Evolutionary conservation across 805 yeast genomes (phyloP).

Genomic region (Wickerhamiella lipophila): DNA sequence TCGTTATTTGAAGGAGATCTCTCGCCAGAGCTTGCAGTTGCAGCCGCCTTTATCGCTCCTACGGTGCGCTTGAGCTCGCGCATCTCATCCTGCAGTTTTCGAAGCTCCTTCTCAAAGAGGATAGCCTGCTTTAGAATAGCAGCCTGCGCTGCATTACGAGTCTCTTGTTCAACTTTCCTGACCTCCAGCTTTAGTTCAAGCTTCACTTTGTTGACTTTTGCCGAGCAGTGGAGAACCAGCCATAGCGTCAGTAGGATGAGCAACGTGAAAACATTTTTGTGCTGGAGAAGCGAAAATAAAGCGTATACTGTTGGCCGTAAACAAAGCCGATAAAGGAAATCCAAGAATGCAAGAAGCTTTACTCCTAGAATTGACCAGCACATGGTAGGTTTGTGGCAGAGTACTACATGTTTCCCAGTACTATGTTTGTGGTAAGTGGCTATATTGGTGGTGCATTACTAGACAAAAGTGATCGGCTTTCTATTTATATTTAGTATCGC

Average conservation of each 20-base stretch:
- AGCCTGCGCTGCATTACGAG: not conserved
- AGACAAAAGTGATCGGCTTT: too few species aligned
- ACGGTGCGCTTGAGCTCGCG: not conserved
- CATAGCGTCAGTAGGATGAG: slow-evolving; percentile 2
- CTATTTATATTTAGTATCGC: too few species aligned
- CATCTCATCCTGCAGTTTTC: slow-evolving; percentile 3
- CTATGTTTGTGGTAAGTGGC: too few species aligned
- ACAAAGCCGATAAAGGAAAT: not conserved
- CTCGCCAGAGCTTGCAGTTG: not conserved
- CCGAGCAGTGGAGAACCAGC: slow-evolving; percentile 8
- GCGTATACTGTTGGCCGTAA: not conserved
- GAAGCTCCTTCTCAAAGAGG: slow-evolving; percentile 6
- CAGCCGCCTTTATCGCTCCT: not conserved
- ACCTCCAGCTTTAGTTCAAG: not conserved
- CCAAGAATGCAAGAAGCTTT: not conserved
- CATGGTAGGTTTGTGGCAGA: too few species aligned
- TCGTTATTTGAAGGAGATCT: too few species aligned
- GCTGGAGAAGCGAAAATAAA: not conserved
- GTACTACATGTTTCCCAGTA: too few species aligned
- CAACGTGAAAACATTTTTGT: not conserved
- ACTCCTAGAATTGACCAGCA: not conserved
- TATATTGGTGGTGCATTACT: too few species aligned
- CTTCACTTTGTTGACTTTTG: slow-evolving; percentile 4
- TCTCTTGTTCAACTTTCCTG: not conserved
- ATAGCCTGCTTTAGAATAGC: slow-evolving; percentile 9